Evolutionary conservation across 768 basidiomycete genomes (phyloP), one percentile per base, ranked within the genome.

Genomic region (Panellus pusillus): DNA sequence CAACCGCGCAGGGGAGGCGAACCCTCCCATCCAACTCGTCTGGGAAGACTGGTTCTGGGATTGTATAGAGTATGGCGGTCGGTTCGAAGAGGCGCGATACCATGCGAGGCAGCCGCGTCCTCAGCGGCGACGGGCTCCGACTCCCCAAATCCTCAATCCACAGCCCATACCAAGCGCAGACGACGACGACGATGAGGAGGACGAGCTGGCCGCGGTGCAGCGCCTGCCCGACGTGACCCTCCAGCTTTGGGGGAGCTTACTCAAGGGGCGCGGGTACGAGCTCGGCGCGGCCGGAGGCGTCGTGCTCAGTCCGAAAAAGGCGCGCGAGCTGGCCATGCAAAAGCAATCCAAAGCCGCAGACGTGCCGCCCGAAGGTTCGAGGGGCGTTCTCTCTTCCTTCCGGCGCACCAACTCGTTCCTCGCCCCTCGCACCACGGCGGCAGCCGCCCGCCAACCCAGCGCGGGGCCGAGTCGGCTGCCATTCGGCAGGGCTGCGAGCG

Each of bases 11-110:
- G 81, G 83, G 31, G 90, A 91, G 67, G 87, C 86, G 6, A 76
- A 80, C 44, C 58, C 58, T 6, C 58, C 51, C 40, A 93, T 93
- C 29, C 76, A 80, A 45, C 72, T 95, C 2, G 83, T 97, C 1
- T 96, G 94, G 89, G 93, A 95, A 64, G 93, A 96, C 57, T 98
- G 95, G 95, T 89, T 97, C 52, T 95, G 92, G 92, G 94, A 97
- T 63, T 95, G 81, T 24, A 63, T 95, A 2, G 83, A 86, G 38
- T 91, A 83, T 64, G 83, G 84, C 54, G 91, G 86, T 29, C 72
- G 83, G 51, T 87, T 87, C 53, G 81, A 85, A 28, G 87, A 89
- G 65, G 73, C 68, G 7, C 72, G 63, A 27, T 91, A 91, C 64
- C 72, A 78, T 43, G 79, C 86, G 6, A 70, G 74, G 24, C 74